Evolutionary conservation across 768 basidiomycete genomes (phyloP), one percentile per base, ranked within the genome.

Genomic region (Multifurca ochricompacta): DNA sequence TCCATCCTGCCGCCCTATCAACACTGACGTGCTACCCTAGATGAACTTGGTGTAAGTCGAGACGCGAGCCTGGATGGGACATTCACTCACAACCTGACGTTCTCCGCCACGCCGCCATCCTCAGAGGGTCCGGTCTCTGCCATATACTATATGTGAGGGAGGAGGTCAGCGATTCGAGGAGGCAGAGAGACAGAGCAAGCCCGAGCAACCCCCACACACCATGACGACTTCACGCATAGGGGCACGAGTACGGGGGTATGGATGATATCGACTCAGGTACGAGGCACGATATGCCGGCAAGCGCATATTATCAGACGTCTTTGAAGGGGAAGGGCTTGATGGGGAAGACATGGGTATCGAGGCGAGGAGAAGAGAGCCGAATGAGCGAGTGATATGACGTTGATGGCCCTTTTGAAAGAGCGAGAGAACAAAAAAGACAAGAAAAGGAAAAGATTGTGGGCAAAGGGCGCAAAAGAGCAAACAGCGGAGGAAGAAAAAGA

Each of bases 281-380:
- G 54, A 51, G 8, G n/a, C 43, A 25, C 58, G 48, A 51, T 57
- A 37, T 4, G 48, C 25, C 21, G 49, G 48, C 23, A 42, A 44
- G 44, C 58, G 44, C 54, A 35, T 39, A 18, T 59, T 57, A 27
- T 51, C 28, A 31, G 35, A 21, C 25, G 25, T 13, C 31, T 40
- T 41, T 42, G 11, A 19, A 31, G 11, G 44, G 48, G 39, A 25
- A 40, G 45, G 23, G 45, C 19, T 47, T 10, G 31, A 43, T 18
- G 54, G 19, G 23, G 48, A 28, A 16, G 58, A 43, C 58, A 59
- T 56, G 48, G n/a, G n/a, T n/a, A n/a, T n/a, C n/a, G n/a, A 27
- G 19, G 50, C 10, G 23, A 30, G 3, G 21, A 25, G 31, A 34
- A n/a, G 27, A 16, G 37, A 4, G 28, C 31, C 16, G 31, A 9